Conservation (phyloP, 768 basidiomycete genomes). For the Mycena filopes region DNA sequence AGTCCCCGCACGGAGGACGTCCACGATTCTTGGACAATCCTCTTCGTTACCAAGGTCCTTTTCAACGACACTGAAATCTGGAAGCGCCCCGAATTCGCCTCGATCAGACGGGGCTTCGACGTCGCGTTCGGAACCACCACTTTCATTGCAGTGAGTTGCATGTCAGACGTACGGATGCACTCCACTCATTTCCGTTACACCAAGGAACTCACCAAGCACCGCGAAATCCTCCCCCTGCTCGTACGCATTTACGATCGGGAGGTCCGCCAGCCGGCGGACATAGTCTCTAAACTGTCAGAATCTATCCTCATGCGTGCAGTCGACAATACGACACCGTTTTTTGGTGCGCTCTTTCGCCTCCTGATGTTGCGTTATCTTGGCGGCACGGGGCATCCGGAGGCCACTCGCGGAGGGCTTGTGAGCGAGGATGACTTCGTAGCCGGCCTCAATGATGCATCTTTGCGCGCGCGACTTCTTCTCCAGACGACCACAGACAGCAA, state of each 20-base stretch:
- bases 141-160: neutral
- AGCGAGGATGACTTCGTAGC: neutral
- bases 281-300: neutral
- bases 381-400: neutral
- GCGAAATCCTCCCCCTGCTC: neutral
- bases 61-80: neutral
- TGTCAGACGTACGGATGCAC: neutral
- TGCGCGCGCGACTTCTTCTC: neutral
- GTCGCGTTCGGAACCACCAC: neutral
- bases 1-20: neutral
- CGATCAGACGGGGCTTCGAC: conserved; percentile 2
- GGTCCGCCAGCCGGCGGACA: neutral
- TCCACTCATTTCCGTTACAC: neutral
- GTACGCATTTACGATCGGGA: neutral
- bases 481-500: neutral
- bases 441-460: neutral
- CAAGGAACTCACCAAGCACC: neutral
- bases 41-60: neutral
- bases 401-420: neutral
- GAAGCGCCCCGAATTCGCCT: neutral
- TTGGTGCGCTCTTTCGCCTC: neutral
- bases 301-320: neutral
- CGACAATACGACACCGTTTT: neutral
- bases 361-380: neutral
- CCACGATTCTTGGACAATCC: neutral